phyloP scores from a whole-genome alignment of 306 rosid species.

The Cucurbita ficifolia region DNA sequence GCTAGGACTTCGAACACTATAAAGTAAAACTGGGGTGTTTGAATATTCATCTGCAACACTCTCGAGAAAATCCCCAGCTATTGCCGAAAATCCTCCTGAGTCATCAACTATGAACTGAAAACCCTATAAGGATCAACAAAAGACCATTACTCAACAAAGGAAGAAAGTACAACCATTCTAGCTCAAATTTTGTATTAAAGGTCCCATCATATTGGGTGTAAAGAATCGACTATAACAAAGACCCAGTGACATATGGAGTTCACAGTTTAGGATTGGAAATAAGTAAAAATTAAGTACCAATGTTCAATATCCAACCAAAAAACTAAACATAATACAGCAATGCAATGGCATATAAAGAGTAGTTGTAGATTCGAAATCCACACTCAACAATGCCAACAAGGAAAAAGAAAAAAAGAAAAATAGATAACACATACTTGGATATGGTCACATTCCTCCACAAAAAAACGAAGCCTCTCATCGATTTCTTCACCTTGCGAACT shows the following conservation, averaged over 20 bases:
- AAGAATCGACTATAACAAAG: neutral
- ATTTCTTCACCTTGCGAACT: constrained; percentile 62
- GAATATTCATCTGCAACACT: constrained; percentile 67
- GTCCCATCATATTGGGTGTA: neutral
- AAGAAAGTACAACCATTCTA: neutral
- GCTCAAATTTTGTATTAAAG: neutral
- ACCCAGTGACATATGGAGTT: neutral
- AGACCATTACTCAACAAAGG: neutral
- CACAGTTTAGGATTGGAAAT: neutral
- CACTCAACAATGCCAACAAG: neutral
- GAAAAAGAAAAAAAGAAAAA: too few relatives aligned
- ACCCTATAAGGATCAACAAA: constrained; percentile 40
- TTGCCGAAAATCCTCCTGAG: constrained; percentile 80
- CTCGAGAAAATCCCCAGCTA: constrained; percentile 70
- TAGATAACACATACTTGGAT: constrained; percentile 38
- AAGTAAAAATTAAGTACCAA: neutral
- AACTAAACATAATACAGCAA: neutral
- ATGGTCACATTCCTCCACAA: constrained; percentile 84
- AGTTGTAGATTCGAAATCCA: neutral
- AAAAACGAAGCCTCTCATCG: constrained; percentile 69
- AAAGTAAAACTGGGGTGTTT: constrained; percentile 55
- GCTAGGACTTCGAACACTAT: constrained; percentile 42
- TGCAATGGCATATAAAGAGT: neutral
- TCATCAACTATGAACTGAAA: constrained; percentile 74
- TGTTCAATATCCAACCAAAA: neutral